Evolutionary conservation across 768 basidiomycete genomes (phyloP).

Genomic region (Leucosporidium scottii): DNA sequence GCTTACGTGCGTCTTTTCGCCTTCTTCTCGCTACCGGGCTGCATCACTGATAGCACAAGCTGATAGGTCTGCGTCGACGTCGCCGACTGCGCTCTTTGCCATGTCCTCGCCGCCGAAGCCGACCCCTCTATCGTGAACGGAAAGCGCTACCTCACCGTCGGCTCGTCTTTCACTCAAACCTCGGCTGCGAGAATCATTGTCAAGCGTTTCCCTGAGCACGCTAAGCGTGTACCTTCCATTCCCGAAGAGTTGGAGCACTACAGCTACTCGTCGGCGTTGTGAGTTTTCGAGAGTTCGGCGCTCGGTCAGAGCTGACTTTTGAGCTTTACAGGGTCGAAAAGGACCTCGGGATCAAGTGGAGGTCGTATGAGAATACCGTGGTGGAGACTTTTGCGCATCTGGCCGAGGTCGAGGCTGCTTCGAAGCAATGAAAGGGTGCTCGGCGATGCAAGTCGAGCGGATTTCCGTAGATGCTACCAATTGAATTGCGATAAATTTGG

Average conservation of each 20-base stretch:
- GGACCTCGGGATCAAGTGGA: constrained; percentile 3
- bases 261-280: background rate
- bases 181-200: background rate
- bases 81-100: background rate
- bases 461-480: no score
- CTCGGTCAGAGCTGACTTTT: background rate
- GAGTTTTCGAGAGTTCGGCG: background rate
- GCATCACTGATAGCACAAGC: background rate
- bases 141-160: background rate
- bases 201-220: background rate
- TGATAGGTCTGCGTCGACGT: constrained; percentile 1
- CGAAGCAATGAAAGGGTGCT: background rate
- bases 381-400: background rate
- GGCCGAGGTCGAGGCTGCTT: background rate
- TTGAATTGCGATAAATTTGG: no score
- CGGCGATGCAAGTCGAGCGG: no score
- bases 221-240: background rate
- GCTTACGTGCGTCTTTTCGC: background rate
- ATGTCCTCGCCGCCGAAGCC: background rate
- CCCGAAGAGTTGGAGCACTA: background rate
- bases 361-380: background rate
- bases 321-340: background rate
- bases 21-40: background rate
- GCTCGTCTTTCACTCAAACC: background rate
- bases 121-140: background rate